phyloP scores from a whole-genome alignment of 164 flowering plant genomes.

The Umbilicus rupestris region DNA sequence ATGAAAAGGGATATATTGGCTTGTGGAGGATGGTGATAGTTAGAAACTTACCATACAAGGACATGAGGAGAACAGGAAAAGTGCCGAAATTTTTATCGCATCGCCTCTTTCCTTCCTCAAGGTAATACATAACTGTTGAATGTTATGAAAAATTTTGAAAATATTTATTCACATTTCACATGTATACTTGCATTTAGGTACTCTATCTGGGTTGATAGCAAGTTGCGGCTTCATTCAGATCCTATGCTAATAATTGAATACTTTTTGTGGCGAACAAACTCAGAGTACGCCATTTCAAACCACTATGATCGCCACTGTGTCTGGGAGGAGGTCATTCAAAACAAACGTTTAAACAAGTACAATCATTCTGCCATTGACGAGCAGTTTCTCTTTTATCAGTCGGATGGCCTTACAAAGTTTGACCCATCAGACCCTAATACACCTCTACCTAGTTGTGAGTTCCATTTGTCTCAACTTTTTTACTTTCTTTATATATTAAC shows the following conservation, averaged over 20 bases:
- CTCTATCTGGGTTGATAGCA: conserved; percentile 97
- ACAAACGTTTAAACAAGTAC: conserved; percentile 89
- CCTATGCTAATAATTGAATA: conserved; percentile 79
- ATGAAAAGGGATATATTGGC: conserved; percentile 60
- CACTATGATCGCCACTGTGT: conserved; percentile 98
- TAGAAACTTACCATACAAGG: conserved; percentile 74
- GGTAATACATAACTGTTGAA: conserved; percentile 29
- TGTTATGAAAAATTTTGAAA: too few relatives aligned
- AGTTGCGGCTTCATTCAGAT: conserved; percentile 79
- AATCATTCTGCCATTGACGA: conserved; percentile 87
- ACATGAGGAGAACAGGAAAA: conserved; percentile 91
- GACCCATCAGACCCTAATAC: conserved; percentile 56
- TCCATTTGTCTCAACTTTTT: conserved; percentile 11
- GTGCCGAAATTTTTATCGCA: conserved; percentile 92
- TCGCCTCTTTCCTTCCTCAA: conserved; percentile 84
- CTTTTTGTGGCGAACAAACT: conserved; percentile 65
- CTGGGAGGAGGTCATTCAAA: conserved; percentile 96
- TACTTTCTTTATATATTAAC: not conserved
- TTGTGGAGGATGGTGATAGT: conserved; percentile 78
- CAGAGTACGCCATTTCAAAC: conserved; percentile 96
- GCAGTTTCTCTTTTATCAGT: conserved; percentile 76
- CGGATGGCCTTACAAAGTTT: conserved; percentile 88
- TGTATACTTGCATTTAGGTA: conserved; percentile 41
- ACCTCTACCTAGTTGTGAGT: conserved; percentile 88
- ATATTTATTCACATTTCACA: too few relatives aligned